Base-by-base conservation (phyloP, 352 stramenopile genomes). In the Phytophthora pini region DNA sequence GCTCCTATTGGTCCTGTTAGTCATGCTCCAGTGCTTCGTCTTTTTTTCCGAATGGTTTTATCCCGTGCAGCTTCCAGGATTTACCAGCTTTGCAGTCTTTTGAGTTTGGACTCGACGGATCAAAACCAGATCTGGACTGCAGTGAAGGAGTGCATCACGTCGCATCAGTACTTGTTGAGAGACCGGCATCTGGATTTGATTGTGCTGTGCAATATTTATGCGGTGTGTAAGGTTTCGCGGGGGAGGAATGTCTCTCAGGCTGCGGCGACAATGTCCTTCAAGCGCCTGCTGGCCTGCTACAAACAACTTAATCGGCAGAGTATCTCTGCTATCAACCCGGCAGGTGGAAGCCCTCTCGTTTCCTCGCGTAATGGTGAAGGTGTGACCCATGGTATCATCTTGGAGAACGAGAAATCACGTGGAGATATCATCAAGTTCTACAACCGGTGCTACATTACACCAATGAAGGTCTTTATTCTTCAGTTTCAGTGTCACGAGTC, bases 341-440 rank as follows among this genome's bases (percentile, higher is more conserved):
- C 48, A 44, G 52, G 50, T 52, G 60, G 48, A 22, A 63, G 50
- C 43, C 38, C 58, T 13, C 45, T 73, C 5, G 70, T 78, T 36
- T 56, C 82, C 2, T 60, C 72, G 4, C 72, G 81, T 0, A 84
- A 71, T 45, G 76, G 70, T 15, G 79, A 88, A 49, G 82, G 88
- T 32, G 69, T 93, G n/a, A 92, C 92, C 10, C 77, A 87, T n/a
- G 80, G 82, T 26, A 93, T 95, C 58, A 87, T 88, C 50, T 65
- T 95, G 6, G 84, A 94, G 34, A 66, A 77, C 38, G 48, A 74
- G 17, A 70, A 84, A 39, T 76, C 74, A 5, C 74, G 74, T n/a
- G 88, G 88, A 31, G 86, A 96, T 53, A 92, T 96, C 57, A 94
- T 96, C 72, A 94, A 93, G 72, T 96, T 95, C 51, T 96, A 96